These are phyloP conservation scores for Xylaria polymorpha DNA, from an alignment of 2,329 filamentous ascomycete genomes.

Conservation along the genomic window DNA sequence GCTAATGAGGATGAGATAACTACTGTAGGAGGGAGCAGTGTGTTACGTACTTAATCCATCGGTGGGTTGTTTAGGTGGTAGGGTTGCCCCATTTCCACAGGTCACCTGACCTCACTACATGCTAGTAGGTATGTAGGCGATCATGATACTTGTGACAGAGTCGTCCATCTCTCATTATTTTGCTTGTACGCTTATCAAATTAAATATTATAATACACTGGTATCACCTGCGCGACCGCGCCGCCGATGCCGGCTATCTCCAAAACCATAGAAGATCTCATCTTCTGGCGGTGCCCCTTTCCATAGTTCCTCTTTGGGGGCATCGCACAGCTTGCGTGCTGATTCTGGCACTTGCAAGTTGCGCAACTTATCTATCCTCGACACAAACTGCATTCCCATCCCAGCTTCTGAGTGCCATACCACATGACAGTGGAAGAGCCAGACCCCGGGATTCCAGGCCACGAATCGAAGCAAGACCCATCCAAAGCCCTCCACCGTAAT, in stretches of 20 bases:
- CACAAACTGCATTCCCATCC: constrained; percentile 57
- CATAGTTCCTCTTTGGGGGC: constrained; percentile 56
- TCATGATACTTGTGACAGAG: neutral
- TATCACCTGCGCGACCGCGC: neutral
- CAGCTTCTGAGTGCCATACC: constrained; percentile 54
- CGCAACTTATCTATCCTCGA: constrained; percentile 60
- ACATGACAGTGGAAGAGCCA: constrained; percentile 57
- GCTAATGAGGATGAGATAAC: too few relatives aligned
- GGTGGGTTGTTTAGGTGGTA: too few relatives aligned
- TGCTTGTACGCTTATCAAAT: neutral
- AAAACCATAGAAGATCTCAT: constrained; percentile 59
- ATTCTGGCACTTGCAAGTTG: constrained; percentile 57
- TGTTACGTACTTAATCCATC: too few relatives aligned
- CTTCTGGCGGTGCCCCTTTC: constrained; percentile 61
- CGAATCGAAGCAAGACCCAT: constrained; percentile 61
- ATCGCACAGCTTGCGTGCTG: constrained; percentile 59
- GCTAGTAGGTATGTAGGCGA: too few relatives aligned
- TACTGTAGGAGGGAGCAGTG: too few relatives aligned
- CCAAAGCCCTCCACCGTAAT: constrained; percentile 60
- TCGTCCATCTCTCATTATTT: neutral
- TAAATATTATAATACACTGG: neutral
- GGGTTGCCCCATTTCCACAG: too few relatives aligned
- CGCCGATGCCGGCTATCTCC: constrained; percentile 31
- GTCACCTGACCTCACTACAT: too few relatives aligned
- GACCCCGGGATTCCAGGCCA: constrained; percentile 62